Base-by-base conservation (phyloP, 108 stramenopile species). In the Conticribra weissflogii region DNA sequence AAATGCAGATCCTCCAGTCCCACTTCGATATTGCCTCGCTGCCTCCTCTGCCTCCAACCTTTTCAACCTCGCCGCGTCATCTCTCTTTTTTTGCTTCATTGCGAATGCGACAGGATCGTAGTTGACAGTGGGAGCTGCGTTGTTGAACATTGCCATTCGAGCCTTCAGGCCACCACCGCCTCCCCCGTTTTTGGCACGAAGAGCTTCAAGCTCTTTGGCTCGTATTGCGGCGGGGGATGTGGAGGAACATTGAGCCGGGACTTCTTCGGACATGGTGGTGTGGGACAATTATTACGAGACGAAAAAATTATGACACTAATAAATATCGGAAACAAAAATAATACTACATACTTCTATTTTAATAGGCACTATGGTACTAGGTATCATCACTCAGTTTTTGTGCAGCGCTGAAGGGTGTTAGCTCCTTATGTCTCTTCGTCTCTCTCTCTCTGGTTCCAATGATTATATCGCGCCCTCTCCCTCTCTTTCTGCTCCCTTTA, bases 81-180 rank as follows among this genome's bases (percentile, higher is more conserved):
- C 62, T 50, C 24, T 46, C 47, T 50, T 50, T 28, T 50, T 50
- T 50, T 63, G 62, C 22, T 63, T 3, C 48, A 63, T 63, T 17
- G 59, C 59, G 28, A 60, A 60, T 22, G 34, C 59, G 18, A 60
- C 59, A 21, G 59, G 59, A 41, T 60, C 59, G 59, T 45, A 60
- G 18, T 57, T 57, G 1, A 45, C 25, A 24, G 19, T 23, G 18
- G 28, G 32, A 21, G 59, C 22, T 12, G 59, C 12, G 16, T 31
- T 36, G 23, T 12, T 45, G 59, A 60, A 60, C 41, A 60, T 45
- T 4, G 41, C 34, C n/a, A 34, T 34, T 2, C 34, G 59, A 1
- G 59, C 59, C 34, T 60, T 60, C 41, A 60, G 59, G 24, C 59
- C 59, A 18, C 59, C 59, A 12, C 59, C 59, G 1, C 59, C 34